phyloP scores from a whole-genome alignment of 2,329 filamentous ascomycete species.

The Cercospora brassicicola region DNA sequence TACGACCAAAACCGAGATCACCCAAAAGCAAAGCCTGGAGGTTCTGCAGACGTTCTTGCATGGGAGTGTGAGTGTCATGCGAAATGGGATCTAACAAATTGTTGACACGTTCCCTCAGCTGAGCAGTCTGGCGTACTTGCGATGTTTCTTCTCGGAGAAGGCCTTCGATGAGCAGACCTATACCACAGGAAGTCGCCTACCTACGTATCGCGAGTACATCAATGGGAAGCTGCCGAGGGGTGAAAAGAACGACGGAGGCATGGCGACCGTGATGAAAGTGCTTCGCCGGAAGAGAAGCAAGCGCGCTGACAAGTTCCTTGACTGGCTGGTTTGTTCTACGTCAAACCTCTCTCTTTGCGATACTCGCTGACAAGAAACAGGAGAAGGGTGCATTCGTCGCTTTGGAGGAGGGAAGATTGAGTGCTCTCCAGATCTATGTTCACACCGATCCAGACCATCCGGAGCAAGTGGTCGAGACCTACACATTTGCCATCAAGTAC shows the following conservation, averaged over 20 bases:
- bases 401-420: slow-evolving; percentile 45
- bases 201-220: slow-evolving; percentile 39
- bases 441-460: slow-evolving; percentile 42
- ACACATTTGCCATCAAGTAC: slow-evolving; percentile 53
- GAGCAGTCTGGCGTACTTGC: slow-evolving; percentile 38
- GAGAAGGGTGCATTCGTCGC: slow-evolving; percentile 53
- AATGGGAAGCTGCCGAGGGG: slow-evolving; percentile 21
- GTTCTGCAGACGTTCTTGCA: slow-evolving; percentile 52
- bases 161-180: slow-evolving; percentile 39
- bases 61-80: slow-evolving; percentile 43
- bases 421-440: slow-evolving; percentile 51
- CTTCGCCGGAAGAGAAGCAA: slow-evolving; percentile 44
- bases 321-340: slow-evolving; percentile 47
- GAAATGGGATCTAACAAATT: background rate
- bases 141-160: slow-evolving; percentile 37
- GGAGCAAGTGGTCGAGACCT: slow-evolving; percentile 49
- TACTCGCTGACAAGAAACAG: slow-evolving; percentile 40
- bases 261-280: slow-evolving; percentile 38
- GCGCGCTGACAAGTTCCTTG: slow-evolving; percentile 47
- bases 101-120: slow-evolving; percentile 33
- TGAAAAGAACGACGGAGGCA: slow-evolving; percentile 5
- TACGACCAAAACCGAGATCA: slow-evolving; percentile 35
- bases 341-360: background rate
- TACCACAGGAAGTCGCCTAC: slow-evolving; percentile 26
- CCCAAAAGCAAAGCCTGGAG: slow-evolving; percentile 49